Evolutionary conservation across 1,284 basidiomycete genomes (phyloP), one percentile per base, ranked within the genome.

Genomic region (Irpex rosettiformis): DNA sequence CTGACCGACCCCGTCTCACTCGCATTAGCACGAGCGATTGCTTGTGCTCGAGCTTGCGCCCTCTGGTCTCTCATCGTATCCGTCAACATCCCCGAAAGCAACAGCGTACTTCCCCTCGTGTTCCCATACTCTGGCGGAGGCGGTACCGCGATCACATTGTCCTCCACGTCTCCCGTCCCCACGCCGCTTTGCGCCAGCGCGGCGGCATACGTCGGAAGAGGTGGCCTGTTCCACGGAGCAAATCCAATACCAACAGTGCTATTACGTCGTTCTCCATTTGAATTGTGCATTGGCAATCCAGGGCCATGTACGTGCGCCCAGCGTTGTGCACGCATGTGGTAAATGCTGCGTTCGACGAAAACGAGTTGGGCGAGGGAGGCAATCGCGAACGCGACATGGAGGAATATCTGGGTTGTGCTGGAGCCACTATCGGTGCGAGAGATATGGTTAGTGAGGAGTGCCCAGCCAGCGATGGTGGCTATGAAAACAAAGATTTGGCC

Each of bases 121-220:
- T 88, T 79, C 24, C 88, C 87, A 67, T 89, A 89, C 18, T 85
- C 84, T 3, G 88, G 88, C 2, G 88, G 88, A 0, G 87, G 86
- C 3, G 83, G 78, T 11, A 76, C 77, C 5, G 86, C 87, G 61
- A 88, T 88, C 33, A 79, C 68, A 67, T 80, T 76, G 69, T 88
- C 86, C 66, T 89, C 88, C 24, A 87, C 86, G 68, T 89, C 87
- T 30, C 86, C 88, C 1, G 88, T 89, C n/a, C 84, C 83, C 10
- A 75, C 75, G 22, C 87, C 86, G 68, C 82, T 84, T 64, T 86
- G 79, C 16, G 83, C 80, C n/a, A 90, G 75, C 4, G 84, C 81
- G 25, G 85, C 83, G 3, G 85, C 86, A 67, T 89, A 89, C 2
- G 85, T 87, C 0, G 87, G 87, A 48, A 89, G 72, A 6, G 86